Evolutionary conservation across 805 yeast species (phyloP).

Genomic region (Metschnikowia proteae): DNA sequence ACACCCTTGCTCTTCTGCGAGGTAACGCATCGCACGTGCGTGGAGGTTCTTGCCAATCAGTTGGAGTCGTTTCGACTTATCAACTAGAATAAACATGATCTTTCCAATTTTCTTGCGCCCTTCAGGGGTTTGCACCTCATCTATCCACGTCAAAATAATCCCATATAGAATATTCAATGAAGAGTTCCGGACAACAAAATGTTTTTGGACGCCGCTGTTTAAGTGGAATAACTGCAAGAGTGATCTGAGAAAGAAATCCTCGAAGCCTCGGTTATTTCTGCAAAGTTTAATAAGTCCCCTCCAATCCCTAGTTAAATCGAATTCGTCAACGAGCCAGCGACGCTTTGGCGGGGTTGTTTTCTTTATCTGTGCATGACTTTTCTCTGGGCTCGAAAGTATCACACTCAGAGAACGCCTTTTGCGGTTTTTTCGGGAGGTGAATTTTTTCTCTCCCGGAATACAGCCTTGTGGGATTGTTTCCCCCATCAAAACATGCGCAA

Average conservation of each 20-base stretch:
- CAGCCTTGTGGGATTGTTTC: constrained; percentile 48
- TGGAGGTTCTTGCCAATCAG: constrained; percentile 54
- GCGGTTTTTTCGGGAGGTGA: constrained; percentile 20
- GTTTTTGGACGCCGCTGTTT: constrained; percentile 33
- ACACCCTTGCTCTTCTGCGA: constrained; percentile 43
- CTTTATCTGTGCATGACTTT: constrained; percentile 4
- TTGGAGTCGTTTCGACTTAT: constrained; percentile 49
- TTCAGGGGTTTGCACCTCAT: constrained; percentile 18
- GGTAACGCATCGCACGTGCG: constrained; percentile 48
- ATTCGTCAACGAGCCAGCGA: constrained; percentile 57
- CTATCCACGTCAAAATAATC: constrained; percentile 51
- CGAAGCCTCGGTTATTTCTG: constrained; percentile 33
- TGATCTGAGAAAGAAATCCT: constrained; percentile 26
- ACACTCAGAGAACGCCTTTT: constrained; percentile 23
- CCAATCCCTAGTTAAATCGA: constrained; percentile 49
- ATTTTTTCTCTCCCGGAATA: constrained; percentile 52
- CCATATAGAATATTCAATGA: constrained; percentile 54
- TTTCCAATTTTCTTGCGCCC: constrained; percentile 32
- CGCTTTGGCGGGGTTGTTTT: constrained; percentile 28
- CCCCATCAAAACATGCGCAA: constrained; percentile 54
- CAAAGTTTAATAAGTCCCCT: constrained; percentile 43
- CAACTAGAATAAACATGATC: constrained; percentile 48
- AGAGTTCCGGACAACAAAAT: constrained; percentile 56
- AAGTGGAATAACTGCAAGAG: constrained; percentile 30
- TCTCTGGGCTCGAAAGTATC: constrained; percentile 9